Conservation (phyloP, 495 filamentous ascomycete genomes). For the Aspergillus nanangensis region DNA sequence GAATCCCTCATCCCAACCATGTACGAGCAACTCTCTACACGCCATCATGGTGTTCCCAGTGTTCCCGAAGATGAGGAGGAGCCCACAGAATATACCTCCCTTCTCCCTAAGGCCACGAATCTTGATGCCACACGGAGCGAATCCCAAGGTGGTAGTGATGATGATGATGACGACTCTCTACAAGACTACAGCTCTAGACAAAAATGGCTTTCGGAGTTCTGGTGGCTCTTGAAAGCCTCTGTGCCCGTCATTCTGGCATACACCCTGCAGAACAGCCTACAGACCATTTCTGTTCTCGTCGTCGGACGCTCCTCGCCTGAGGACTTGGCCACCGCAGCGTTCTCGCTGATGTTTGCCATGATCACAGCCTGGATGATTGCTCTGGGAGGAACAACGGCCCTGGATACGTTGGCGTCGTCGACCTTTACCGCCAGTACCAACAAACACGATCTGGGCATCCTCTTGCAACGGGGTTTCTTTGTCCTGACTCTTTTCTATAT, state of each 20-base stretch:
- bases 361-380: slow-evolving; percentile 87
- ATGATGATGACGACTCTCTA: slow-evolving; percentile 9
- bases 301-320: slow-evolving; percentile 79
- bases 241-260: slow-evolving; percentile 86
- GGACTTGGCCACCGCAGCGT: slow-evolving; percentile 77
- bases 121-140: slow-evolving; percentile 3
- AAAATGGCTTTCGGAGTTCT: slow-evolving; percentile 57
- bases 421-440: slow-evolving; percentile 83
- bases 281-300: slow-evolving; percentile 80
- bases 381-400: slow-evolving; percentile 84
- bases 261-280: slow-evolving; percentile 81
- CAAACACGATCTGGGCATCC: slow-evolving; percentile 75
- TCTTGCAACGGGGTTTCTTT: slow-evolving; percentile 76
- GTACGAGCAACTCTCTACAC: slow-evolving; percentile 2
- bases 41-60: neutral
- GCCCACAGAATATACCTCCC: slow-evolving; percentile 39
- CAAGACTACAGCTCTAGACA: neutral
- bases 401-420: slow-evolving; percentile 83
- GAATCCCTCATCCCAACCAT: too few relatives aligned
- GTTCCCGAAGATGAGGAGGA: neutral
- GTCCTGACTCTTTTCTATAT: slow-evolving; percentile 72
- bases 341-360: slow-evolving; percentile 94
- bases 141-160: slow-evolving; percentile 4
- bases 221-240: slow-evolving; percentile 61
- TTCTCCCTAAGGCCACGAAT: slow-evolving; percentile 40